A percentile compares a stretch with the other conserved stretches of the same genome.
These are phyloP conservation scores for Prunus mongolica DNA, from an alignment of 306 rosid species.

Conservation along the genomic window DNA sequence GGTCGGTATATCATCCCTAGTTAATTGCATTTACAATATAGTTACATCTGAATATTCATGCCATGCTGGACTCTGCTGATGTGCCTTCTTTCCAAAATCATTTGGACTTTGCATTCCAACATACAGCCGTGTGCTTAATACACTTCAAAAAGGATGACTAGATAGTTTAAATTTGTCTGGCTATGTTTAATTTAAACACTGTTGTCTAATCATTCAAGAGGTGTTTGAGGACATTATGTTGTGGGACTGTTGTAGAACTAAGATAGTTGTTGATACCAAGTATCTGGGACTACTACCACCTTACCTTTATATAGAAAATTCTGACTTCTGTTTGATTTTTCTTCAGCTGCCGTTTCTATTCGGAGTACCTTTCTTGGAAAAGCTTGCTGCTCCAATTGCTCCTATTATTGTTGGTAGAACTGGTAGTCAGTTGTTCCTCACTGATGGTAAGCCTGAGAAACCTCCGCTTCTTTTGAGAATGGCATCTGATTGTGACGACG, in stretches of 20 bases:
- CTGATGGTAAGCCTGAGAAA: constrained; percentile 80
- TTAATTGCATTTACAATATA: not conserved
- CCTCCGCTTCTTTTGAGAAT: constrained; percentile 91
- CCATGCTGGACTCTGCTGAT: not conserved
- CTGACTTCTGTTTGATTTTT: constrained; percentile 11
- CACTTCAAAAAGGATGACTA: not conserved
- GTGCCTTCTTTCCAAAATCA: not conserved
- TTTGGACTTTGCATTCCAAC: not conserved
- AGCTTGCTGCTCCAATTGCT: constrained; percentile 79
- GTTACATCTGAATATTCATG: not conserved
- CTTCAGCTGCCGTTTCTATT: constrained; percentile 85
- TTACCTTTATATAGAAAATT: not conserved
- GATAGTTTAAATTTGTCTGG: not conserved
- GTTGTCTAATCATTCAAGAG: not conserved
- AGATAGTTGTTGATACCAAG: not conserved
- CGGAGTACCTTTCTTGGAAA: constrained; percentile 81
- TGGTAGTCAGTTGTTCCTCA: constrained; percentile 92
- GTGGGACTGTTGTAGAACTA: not conserved
- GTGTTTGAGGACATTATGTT: not conserved
- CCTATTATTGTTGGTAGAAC: constrained; percentile 80
- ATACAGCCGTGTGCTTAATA: not conserved
- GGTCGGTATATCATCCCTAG: constrained; percentile 49
- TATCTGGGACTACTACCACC: not conserved
- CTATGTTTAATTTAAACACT: no score
- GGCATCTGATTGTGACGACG: constrained; percentile 85